phyloP scores from a whole-genome alignment of 1,284 basidiomycete species.

The Trametes versicolor region DNA sequence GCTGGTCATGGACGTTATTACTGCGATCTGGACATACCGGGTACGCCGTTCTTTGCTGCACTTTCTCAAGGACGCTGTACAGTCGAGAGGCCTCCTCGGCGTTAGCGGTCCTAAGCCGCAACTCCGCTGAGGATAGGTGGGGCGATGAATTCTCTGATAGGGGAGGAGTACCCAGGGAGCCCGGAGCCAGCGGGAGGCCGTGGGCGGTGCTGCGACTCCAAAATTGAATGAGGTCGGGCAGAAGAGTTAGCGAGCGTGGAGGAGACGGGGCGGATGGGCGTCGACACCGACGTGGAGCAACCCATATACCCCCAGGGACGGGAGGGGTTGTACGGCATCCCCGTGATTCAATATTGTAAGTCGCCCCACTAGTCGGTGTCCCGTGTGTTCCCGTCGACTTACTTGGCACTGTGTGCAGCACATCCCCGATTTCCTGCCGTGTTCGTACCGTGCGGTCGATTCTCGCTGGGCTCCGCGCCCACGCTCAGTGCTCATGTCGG shows the following conservation, averaged over 20 bases:
- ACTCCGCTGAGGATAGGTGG: too few relatives aligned
- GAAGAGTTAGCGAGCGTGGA: constrained; percentile 33
- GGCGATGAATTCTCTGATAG: too few relatives aligned
- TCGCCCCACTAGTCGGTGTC: background rate
- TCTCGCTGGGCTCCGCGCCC: constrained; percentile 73
- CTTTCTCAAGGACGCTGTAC: too few relatives aligned
- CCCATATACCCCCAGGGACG: constrained; percentile 67
- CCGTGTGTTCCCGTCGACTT: constrained; percentile 26
- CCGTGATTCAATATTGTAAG: constrained; percentile 65
- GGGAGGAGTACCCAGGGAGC: constrained; percentile 5
- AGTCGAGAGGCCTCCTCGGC: too few relatives aligned
- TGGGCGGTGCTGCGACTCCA: constrained; percentile 4
- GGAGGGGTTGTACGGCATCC: constrained; percentile 78
- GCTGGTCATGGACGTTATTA: too few relatives aligned
- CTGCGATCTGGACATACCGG: too few relatives aligned
- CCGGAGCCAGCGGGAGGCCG: constrained; percentile 24
- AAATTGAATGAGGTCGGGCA: constrained; percentile 18
- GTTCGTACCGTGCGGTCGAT: constrained; percentile 73
- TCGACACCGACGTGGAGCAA: constrained; percentile 71
- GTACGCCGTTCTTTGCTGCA: too few relatives aligned
- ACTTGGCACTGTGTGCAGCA: constrained; percentile 49
- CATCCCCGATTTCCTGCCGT: constrained; percentile 79
- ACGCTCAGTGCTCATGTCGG: constrained; percentile 70
- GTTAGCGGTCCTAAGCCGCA: too few relatives aligned
- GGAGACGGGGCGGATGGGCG: constrained; percentile 47